Conservation (phyloP, 148 eudicot genomes). For the Polygonum aviculare region DNA sequence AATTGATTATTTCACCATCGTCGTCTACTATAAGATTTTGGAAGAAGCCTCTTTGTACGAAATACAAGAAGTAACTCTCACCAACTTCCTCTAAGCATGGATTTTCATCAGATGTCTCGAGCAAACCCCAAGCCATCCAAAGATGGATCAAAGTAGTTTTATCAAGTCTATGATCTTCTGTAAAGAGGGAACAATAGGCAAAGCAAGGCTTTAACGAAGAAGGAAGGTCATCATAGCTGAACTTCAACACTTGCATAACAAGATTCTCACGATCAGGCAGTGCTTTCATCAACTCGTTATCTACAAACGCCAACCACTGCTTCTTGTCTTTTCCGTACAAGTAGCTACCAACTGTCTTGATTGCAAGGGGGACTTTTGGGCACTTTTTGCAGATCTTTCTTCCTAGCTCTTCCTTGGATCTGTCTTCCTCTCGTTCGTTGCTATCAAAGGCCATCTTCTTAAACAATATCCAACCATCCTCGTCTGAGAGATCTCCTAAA, state of each 20-base stretch:
- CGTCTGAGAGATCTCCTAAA: constrained; percentile 19
- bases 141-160: constrained; percentile 10
- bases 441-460: constrained; percentile 19
- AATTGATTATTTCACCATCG: background rate
- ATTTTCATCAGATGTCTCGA: background rate
- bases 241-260: constrained; percentile 22
- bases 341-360: constrained; percentile 22
- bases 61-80: constrained; percentile 14
- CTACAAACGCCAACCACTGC: constrained; percentile 20
- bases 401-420: background rate
- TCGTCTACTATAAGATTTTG: background rate
- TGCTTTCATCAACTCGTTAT: constrained; percentile 20
- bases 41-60: constrained; percentile 19
- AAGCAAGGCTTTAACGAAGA: background rate
- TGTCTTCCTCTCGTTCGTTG: background rate
- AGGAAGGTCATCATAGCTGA: constrained; percentile 26
- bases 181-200: too few relatives aligned
- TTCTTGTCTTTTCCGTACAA: constrained; percentile 13
- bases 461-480: constrained; percentile 24
- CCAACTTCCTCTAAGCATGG: constrained; percentile 16
- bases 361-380: constrained; percentile 21
- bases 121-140: constrained; percentile 20
- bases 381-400: constrained; percentile 14
- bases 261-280: constrained; percentile 5
- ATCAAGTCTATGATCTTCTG: constrained; percentile 8